phyloP scores from a whole-genome alignment of 345 rosid genomes.

The Schrenkiella parvula region DNA sequence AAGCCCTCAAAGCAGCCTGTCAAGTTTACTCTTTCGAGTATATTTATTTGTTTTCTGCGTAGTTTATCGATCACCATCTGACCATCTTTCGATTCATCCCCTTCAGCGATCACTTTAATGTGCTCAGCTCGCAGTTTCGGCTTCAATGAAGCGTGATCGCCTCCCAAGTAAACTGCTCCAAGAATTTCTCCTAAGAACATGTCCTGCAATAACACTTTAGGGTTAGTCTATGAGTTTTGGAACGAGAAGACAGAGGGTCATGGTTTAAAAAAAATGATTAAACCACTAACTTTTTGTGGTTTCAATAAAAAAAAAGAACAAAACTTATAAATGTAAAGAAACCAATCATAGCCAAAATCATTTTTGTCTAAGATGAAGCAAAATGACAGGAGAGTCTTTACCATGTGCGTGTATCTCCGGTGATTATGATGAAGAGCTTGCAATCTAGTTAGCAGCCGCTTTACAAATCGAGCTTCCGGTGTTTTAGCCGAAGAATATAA shows the following conservation, averaged over 20 bases:
- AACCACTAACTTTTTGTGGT: too few species aligned
- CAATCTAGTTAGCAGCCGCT: constrained; percentile 49
- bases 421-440: constrained; percentile 44
- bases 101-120: constrained; percentile 51
- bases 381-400: constrained; percentile 19
- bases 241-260: not conserved
- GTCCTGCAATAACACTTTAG: constrained; percentile 41
- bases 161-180: constrained; percentile 63
- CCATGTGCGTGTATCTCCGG: constrained; percentile 62
- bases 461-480: constrained; percentile 53
- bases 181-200: constrained; percentile 77
- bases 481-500: constrained; percentile 37
- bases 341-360: not conserved
- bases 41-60: constrained; percentile 41
- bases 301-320: too few species aligned
- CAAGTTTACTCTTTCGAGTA: constrained; percentile 46
- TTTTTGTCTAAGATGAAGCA: not conserved
- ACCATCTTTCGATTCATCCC: constrained; percentile 59
- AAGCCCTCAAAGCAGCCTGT: constrained; percentile 41
- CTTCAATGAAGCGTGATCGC: constrained; percentile 38
- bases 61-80: constrained; percentile 35
- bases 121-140: constrained; percentile 35
- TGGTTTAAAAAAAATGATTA: too few species aligned
- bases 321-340: not conserved
- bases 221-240: not conserved